These are phyloP conservation scores for Diplogelasinospora grovesii DNA, from an alignment of 495 filamentous ascomycete genomes.

Conservation along the genomic window DNA sequence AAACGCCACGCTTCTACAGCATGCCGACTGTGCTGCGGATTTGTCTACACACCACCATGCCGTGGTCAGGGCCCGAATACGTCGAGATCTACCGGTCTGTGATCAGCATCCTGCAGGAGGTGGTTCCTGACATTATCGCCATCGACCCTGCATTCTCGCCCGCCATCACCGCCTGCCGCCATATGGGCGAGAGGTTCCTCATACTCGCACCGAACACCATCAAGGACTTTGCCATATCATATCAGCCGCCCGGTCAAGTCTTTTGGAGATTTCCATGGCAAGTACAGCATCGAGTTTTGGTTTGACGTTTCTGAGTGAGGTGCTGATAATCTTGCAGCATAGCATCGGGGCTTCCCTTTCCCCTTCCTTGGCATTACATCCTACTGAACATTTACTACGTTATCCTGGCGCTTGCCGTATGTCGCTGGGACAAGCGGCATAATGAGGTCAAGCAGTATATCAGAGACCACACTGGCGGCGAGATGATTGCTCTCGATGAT, in stretches of 20 bases:
- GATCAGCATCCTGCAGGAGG: constrained; percentile 33
- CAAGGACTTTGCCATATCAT: constrained; percentile 26
- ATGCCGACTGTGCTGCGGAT: no score
- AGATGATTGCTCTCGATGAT: constrained; percentile 17
- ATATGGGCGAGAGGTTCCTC: constrained; percentile 25
- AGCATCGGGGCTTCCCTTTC: constrained; percentile 10
- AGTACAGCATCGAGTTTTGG: constrained; percentile 2
- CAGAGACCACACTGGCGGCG: not conserved
- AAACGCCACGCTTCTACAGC: constrained; percentile 16
- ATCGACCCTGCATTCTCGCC: constrained; percentile 46
- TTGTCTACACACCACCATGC: constrained; percentile 14
- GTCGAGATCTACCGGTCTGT: constrained; percentile 40
- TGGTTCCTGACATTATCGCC: constrained; percentile 40
- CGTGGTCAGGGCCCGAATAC: constrained; percentile 45
- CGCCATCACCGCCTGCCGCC: constrained; percentile 40
- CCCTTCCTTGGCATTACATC: constrained; percentile 9
- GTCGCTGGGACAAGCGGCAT: constrained; percentile 13
- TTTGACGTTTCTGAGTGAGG: not conserved
- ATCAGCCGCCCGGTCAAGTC: constrained; percentile 27
- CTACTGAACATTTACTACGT: constrained; percentile 16
- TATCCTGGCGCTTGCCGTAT: constrained; percentile 11
- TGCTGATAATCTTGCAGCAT: constrained; percentile 5
- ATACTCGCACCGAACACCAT: constrained; percentile 39
- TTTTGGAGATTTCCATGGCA: constrained; percentile 36
- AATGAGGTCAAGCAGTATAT: constrained; percentile 11